phyloP scores from a whole-genome alignment of 2,329 filamentous ascomycete species.

The Scorias spongiosa region DNA sequence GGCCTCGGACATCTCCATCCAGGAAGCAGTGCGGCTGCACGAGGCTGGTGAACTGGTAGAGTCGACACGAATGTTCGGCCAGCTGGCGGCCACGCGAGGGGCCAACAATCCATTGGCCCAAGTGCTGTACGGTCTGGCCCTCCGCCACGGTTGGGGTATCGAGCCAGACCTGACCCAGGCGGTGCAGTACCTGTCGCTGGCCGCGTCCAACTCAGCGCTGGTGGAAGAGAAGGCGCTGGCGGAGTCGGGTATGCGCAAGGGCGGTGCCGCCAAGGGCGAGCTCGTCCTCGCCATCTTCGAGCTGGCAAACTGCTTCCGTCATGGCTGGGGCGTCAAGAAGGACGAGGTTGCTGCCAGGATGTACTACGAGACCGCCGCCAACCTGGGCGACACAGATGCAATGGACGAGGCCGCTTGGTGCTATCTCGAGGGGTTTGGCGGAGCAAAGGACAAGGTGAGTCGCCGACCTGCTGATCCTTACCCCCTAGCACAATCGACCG shows the following conservation, averaged over 20 bases:
- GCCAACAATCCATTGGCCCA: slow-evolving; percentile 89
- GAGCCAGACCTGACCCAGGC: slow-evolving; percentile 55
- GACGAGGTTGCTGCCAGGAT: slow-evolving; percentile 72
- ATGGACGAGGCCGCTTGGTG: slow-evolving; percentile 98
- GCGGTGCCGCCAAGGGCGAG: slow-evolving; percentile 89
- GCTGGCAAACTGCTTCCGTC: slow-evolving; percentile 77
- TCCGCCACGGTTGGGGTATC: slow-evolving; percentile 92
- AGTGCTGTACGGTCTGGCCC: slow-evolving; percentile 83
- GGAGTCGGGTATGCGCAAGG: slow-evolving; percentile 70
- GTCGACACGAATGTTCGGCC: slow-evolving; percentile 75
- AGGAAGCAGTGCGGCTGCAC: slow-evolving; percentile 88
- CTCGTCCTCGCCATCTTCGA: slow-evolving; percentile 93
- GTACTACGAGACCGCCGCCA: slow-evolving; percentile 96
- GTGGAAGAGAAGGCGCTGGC: slow-evolving; percentile 75
- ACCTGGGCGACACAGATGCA: slow-evolving; percentile 87
- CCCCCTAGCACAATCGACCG: too few relatives aligned
- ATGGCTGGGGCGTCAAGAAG: slow-evolving; percentile 82
- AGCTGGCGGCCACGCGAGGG: slow-evolving; percentile 66
- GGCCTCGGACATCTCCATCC: slow-evolving; percentile 49
- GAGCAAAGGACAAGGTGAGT: slow-evolving; percentile 95
- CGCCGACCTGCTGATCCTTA: neutral
- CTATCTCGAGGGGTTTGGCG: slow-evolving; percentile 90
- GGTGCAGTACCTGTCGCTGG: slow-evolving; percentile 71
- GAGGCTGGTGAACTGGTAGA: slow-evolving; percentile 64
- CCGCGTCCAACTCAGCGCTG: slow-evolving; percentile 76